Evolutionary conservation across 495 filamentous ascomycete species (phyloP).

Genomic region (Penicillium pulvis): DNA sequence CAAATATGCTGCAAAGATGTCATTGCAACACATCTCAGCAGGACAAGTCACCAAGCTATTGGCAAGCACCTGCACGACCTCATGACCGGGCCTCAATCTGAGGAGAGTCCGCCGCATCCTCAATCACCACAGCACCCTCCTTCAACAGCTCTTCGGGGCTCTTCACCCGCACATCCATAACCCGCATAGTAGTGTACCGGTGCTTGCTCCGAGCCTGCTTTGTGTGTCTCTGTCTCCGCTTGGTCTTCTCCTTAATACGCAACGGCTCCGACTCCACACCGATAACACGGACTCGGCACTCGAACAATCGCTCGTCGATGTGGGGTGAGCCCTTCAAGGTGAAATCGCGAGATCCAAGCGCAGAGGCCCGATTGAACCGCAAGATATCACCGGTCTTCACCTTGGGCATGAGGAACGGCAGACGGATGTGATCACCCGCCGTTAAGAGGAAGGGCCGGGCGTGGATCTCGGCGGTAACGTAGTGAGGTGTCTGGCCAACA

Average conservation of each 20-base stretch:
- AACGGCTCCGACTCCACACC: slow-evolving; percentile 87
- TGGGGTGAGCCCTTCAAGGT: slow-evolving; percentile 78
- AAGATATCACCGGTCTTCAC: slow-evolving; percentile 81
- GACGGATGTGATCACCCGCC: slow-evolving; percentile 77
- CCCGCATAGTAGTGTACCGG: slow-evolving; percentile 78
- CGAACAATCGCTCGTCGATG: slow-evolving; percentile 78
- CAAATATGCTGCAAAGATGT: slow-evolving; percentile 30
- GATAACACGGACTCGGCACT: slow-evolving; percentile 82
- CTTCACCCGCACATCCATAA: slow-evolving; percentile 77
- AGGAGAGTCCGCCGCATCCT: slow-evolving; percentile 28
- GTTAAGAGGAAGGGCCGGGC: slow-evolving; percentile 88
- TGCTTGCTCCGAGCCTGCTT: slow-evolving; percentile 83
- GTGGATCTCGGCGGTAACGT: slow-evolving; percentile 86
- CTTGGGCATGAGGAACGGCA: slow-evolving; percentile 90
- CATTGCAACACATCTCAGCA: slow-evolving; percentile 24
- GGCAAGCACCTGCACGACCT: slow-evolving; percentile 13
- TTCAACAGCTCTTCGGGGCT: slow-evolving; percentile 56
- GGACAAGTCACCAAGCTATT: slow-evolving; percentile 2
- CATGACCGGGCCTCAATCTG: slow-evolving; percentile 32
- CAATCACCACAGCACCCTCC: slow-evolving; percentile 45
- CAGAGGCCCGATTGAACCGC: slow-evolving; percentile 78
- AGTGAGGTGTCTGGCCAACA: slow-evolving; percentile 76
- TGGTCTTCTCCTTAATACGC: slow-evolving; percentile 88
- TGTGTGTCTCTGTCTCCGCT: slow-evolving; percentile 75
- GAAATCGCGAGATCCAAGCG: slow-evolving; percentile 84